phyloP scores from a whole-genome alignment of 169 alveolate species.

The Plasmodium falciparum region DNA sequence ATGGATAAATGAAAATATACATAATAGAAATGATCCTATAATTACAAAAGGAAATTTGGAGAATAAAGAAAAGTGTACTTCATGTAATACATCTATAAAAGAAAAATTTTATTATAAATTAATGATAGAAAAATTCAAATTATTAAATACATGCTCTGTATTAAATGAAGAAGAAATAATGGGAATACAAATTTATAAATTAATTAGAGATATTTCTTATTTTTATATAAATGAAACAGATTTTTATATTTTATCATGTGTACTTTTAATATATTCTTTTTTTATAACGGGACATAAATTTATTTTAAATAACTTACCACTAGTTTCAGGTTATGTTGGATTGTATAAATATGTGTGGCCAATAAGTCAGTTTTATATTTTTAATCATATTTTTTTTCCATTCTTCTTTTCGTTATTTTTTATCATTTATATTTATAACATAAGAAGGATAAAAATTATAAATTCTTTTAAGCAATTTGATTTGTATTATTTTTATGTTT shows the following conservation, averaged over 20 bases:
- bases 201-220: conserved; percentile 30
- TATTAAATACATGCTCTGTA: conserved; percentile 9
- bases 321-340: conserved; percentile 43
- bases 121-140: conserved; percentile 5
- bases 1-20: conserved; percentile 42
- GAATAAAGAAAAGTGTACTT: neutral
- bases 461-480: conserved; percentile 20
- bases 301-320: conserved; percentile 28
- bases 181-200: conserved; percentile 48
- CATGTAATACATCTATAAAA: conserved; percentile 26
- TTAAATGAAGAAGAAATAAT: conserved; percentile 21
- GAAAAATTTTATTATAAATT: conserved; percentile 45
- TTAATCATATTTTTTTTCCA: conserved; percentile 55
- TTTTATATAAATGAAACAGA: conserved; percentile 41
- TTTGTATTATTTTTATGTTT: conserved; percentile 44
- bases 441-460: conserved; percentile 49
- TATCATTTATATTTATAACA: conserved; percentile 22
- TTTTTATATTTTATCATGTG: conserved; percentile 44
- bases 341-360: conserved; percentile 60
- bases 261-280: conserved; percentile 61
- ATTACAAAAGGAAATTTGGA: neutral
- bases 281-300: conserved; percentile 67
- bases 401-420: conserved; percentile 35
- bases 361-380: conserved; percentile 37
- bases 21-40: conserved; percentile 1